These are phyloP conservation scores for Dioscorea cayenensis DNA, from an alignment of 116 monocot species.

Conservation along the genomic window DNA sequence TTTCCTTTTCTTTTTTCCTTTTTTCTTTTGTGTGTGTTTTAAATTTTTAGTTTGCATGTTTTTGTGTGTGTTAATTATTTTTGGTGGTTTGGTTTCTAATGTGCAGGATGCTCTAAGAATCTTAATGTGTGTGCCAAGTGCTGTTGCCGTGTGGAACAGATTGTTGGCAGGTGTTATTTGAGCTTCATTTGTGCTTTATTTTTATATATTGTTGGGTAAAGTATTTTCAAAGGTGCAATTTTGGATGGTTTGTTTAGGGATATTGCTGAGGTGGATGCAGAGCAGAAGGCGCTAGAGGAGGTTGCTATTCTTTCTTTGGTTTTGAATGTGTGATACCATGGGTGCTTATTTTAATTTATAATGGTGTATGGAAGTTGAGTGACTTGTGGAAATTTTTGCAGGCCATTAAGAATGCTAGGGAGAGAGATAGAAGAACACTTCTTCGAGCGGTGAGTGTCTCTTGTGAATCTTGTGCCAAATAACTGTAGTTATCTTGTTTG, in stretches of 20 bases:
- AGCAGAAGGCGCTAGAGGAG: conserved; percentile 63
- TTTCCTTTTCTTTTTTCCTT: not conserved
- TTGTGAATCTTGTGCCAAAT: not conserved
- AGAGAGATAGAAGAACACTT: conserved; percentile 84
- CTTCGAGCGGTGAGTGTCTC: conserved; percentile 55
- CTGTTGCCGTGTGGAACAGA: conserved; percentile 41
- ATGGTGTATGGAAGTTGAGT: not conserved
- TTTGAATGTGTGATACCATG: not conserved
- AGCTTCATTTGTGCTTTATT: not conserved
- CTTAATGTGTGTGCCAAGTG: conserved; percentile 79
- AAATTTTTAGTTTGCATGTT: not conserved
- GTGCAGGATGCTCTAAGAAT: conserved; percentile 62
- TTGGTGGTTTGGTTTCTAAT: not conserved
- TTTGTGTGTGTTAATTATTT: too few relatives aligned
- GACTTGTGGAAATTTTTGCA: conserved; percentile 14
- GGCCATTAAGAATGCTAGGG: conserved; percentile 87
- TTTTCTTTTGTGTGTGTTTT: not conserved
- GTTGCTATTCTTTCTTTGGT: conserved; percentile 17
- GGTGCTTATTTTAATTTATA: not conserved
- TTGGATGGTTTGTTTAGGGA: conserved; percentile 34
- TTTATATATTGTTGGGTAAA: not conserved
- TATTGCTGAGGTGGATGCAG: conserved; percentile 60
- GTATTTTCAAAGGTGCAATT: not conserved
- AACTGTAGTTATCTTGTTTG: too few relatives aligned
- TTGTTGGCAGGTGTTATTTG: conserved; percentile 62